Evolutionary conservation across 768 basidiomycete genomes (phyloP), one percentile per base, ranked within the genome.

Genomic region (Boletellus sp.): DNA sequence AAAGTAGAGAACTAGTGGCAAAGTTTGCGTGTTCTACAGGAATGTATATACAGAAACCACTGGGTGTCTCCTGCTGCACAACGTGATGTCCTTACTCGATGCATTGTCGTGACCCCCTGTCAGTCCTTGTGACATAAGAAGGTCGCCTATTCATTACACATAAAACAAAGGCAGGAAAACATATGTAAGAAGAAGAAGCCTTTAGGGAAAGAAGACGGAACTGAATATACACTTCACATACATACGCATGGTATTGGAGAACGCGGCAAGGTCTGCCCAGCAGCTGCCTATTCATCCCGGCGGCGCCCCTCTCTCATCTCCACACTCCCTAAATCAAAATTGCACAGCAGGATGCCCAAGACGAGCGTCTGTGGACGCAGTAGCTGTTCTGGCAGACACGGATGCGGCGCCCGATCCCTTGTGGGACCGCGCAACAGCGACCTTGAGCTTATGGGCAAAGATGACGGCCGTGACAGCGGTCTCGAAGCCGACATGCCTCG

Each of bases 401-500:
- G 23, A 17, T 4, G 28, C 10, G 11, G 26, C 13, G 28, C 50
- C 44, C 17, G 31, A 37, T 22, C 34, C 36, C 24, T 4, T 17
- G 19, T 34, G 56, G 13, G 60, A 41, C 8, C 49, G 53, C 22
- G 54, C 54, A 19, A 43, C 57, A 19, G 58, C 51, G 20, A 45
- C 39, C 52, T 63, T 60, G 38, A 62, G 61, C 40, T 53, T 62
- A 17, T 57, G 54, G 5, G 57, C 45, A 47, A 62, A 63, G 47
- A 62, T 39, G 44, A 60, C 42, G 0, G 58, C 61, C 16, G 48
- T 57, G 33, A 62, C 61, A 6, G 51, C 61, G 15, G 58, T 62
- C 51, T 60, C 55, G 17, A 62, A 62, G 39, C 61, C 50, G 19
- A 42, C 42, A 11, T 42, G 10, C 28, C 28, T 28, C 28, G 28